Evolutionary conservation across 305 asterid species (phyloP).

Genomic region (Fraxinus paxiana): DNA sequence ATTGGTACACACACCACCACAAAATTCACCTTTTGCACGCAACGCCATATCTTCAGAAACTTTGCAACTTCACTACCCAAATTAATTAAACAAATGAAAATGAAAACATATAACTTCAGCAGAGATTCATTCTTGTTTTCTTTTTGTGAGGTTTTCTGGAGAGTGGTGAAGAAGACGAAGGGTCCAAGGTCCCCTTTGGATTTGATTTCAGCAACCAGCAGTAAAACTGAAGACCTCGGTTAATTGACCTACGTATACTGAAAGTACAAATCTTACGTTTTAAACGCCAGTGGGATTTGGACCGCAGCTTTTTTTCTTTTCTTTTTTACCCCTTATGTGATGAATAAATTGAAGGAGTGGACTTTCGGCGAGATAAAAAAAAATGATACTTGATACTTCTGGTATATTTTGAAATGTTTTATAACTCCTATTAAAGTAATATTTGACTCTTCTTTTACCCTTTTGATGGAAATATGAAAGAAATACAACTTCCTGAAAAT

Average conservation of each 20-base stretch:
- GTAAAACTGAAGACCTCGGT: neutral
- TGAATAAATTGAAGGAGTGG: too few relatives aligned
- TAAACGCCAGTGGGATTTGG: neutral
- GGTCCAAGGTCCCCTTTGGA: neutral
- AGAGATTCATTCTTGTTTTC: neutral
- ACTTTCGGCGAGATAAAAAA: too few relatives aligned
- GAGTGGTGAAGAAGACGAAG: neutral
- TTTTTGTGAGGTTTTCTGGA: neutral
- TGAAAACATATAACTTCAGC: neutral
- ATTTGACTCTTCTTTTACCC: too few relatives aligned
- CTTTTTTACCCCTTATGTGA: too few relatives aligned
- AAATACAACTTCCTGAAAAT: too few relatives aligned
- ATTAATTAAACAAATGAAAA: neutral
- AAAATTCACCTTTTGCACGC: slow-evolving; percentile 41
- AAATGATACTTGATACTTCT: too few relatives aligned
- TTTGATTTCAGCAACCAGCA: neutral
- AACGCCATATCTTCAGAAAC: slow-evolving; percentile 33
- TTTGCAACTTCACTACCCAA: neutral
- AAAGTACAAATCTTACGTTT: neutral
- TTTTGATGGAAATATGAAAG: too few relatives aligned
- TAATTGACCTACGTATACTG: neutral
- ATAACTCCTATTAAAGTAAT: too few relatives aligned
- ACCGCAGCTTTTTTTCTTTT: too few relatives aligned
- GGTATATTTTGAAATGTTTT: too few relatives aligned
- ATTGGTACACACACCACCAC: neutral